These are phyloP conservation scores for Pharus latifolius DNA, from an alignment of 176 grass and related monocot species.

Conservation along the genomic window DNA sequence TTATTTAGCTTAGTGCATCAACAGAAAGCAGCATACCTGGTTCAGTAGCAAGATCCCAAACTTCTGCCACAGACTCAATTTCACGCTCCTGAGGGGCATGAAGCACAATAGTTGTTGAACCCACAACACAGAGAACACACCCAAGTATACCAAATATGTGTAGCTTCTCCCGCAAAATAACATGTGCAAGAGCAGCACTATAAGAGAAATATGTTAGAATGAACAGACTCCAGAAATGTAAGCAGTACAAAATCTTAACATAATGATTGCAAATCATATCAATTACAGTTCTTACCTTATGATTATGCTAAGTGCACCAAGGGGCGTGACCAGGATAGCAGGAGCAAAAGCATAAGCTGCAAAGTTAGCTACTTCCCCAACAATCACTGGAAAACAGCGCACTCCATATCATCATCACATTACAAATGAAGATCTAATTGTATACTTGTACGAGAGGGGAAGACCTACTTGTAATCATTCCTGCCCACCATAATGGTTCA, in stretches of 20 bases:
- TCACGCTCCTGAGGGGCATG: conserved; percentile 87
- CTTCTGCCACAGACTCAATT: conserved; percentile 85
- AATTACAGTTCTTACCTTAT: conserved; percentile 45
- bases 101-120: conserved; percentile 93
- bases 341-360: conserved; percentile 98
- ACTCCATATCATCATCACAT: conserved; percentile 11
- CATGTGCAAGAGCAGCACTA: conserved; percentile 83
- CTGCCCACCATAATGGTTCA: conserved; percentile 93
- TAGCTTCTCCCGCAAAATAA: conserved; percentile 86
- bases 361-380: conserved; percentile 95
- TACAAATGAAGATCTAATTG: background rate
- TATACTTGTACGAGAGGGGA: background rate
- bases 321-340: conserved; percentile 92
- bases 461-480: conserved; percentile 91
- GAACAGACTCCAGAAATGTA: background rate
- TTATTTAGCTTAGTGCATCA: background rate
- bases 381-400: conserved; percentile 68
- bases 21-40: conserved; percentile 47
- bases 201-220: conserved; percentile 11
- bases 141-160: conserved; percentile 95
- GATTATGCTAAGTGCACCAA: conserved; percentile 95
- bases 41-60: conserved; percentile 98
- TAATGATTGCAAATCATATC: background rate
- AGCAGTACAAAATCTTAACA: background rate
- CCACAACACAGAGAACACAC: conserved; percentile 92